Percentiles rank a stretch among this genome's conserved stretches.
Evolutionary conservation across 1,139 yeast species (phyloP).

Genomic region (Cylindricascospora bacillispora): DNA sequence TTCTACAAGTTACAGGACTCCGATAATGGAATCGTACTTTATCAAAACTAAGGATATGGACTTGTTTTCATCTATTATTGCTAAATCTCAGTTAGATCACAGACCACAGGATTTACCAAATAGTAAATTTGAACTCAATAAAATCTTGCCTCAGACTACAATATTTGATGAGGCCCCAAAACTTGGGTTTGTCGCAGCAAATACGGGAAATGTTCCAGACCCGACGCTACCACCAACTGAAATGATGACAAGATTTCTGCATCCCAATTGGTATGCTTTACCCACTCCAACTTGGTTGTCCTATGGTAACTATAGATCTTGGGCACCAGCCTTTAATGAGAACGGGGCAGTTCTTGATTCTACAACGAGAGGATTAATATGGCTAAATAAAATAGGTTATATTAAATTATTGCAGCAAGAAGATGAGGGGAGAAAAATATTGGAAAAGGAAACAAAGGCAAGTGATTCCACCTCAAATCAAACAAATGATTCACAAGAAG

Average conservation of each 20-base stretch:
- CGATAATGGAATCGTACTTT: slow-evolving; percentile 54
- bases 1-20: slow-evolving; percentile 42
- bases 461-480: slow-evolving; percentile 7
- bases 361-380: slow-evolving; percentile 51
- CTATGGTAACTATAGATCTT: slow-evolving; percentile 50
- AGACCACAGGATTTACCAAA: slow-evolving; percentile 24
- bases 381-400: slow-evolving; percentile 68
- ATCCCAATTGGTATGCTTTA: slow-evolving; percentile 78
- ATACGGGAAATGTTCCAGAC: slow-evolving; percentile 38
- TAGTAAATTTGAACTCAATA: slow-evolving; percentile 22
- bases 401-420: slow-evolving; percentile 14
- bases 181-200: slow-evolving; percentile 27
- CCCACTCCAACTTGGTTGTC: slow-evolving; percentile 76
- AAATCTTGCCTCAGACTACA: slow-evolving; percentile 25
- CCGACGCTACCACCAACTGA: slow-evolving; percentile 57
- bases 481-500: slow-evolving; percentile 4
- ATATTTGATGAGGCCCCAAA: slow-evolving; percentile 26
- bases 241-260: slow-evolving; percentile 57
- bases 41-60: slow-evolving; percentile 32
- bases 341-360: slow-evolving; percentile 53
- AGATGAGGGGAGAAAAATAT: slow-evolving; percentile 30
- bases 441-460: slow-evolving; percentile 9
- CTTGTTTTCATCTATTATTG: slow-evolving; percentile 36
- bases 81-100: slow-evolving; percentile 23
- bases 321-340: slow-evolving; percentile 73